A percentile compares a stretch with the other conserved stretches of the same genome.
Evolutionary conservation across 164 flowering plant species (phyloP).

Genomic region (Brasenia schreberi): DNA sequence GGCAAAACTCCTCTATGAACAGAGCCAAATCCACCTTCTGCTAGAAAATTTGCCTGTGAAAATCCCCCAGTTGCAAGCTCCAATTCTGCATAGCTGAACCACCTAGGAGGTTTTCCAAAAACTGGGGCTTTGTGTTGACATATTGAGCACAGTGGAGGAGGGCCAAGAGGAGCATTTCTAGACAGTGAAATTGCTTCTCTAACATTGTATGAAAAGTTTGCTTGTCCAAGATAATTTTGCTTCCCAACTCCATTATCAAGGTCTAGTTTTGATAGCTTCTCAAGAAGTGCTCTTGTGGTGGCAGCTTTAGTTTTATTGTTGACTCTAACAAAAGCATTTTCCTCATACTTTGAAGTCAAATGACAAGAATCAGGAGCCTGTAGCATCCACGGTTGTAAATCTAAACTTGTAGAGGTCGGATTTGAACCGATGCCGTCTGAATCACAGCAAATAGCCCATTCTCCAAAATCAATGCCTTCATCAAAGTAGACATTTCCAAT

Average conservation of each 20-base stretch:
- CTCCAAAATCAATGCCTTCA: neutral
- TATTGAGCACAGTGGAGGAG: constrained; percentile 85
- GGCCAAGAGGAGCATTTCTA: constrained; percentile 48
- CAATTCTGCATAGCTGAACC: constrained; percentile 70
- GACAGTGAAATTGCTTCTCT: constrained; percentile 47
- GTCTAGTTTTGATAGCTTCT: constrained; percentile 30
- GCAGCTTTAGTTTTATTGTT: constrained; percentile 18
- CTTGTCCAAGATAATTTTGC: constrained; percentile 21
- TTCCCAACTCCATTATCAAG: constrained; percentile 30
- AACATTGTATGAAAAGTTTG: constrained; percentile 31
- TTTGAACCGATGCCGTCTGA: constrained; percentile 34
- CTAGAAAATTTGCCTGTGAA: constrained; percentile 68
- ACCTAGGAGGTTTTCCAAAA: constrained; percentile 79
- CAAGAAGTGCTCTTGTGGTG: constrained; percentile 24
- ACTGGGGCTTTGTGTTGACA: constrained; percentile 80
- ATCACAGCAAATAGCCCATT: constrained; percentile 40
- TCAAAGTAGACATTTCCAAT: constrained; percentile 7
- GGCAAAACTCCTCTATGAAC: constrained; percentile 72
- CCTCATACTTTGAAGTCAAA: constrained; percentile 15
- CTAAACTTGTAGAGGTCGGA: constrained; percentile 22
- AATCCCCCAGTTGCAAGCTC: constrained; percentile 76
- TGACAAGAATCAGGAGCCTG: constrained; percentile 25
- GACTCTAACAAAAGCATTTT: constrained; percentile 8
- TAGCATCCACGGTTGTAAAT: constrained; percentile 39
- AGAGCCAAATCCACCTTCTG: constrained; percentile 97